phyloP scores from a whole-genome alignment of 768 basidiomycete species.

The Filobasidium floriforme region DNA sequence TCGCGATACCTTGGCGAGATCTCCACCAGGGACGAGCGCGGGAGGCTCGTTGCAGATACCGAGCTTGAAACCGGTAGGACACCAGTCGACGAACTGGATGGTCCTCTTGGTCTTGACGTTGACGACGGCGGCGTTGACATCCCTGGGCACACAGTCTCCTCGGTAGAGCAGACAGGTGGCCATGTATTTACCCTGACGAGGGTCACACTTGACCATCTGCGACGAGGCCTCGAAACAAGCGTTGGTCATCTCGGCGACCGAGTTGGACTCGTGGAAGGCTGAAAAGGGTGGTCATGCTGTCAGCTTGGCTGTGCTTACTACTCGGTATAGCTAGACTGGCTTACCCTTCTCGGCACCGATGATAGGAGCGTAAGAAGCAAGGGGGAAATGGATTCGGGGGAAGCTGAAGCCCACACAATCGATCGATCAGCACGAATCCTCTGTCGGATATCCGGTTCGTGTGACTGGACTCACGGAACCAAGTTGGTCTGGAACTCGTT shows the following conservation, averaged over 20 bases:
- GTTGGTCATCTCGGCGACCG: conserved; percentile 96
- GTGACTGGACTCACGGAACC: conserved; percentile 65
- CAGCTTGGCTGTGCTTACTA: not conserved
- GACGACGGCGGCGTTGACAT: conserved; percentile 83
- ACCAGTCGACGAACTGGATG: conserved; percentile 56
- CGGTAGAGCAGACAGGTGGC: conserved; percentile 88
- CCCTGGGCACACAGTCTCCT: conserved; percentile 95
- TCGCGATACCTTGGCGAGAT: conserved; percentile 85
- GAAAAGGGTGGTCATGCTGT: not conserved
- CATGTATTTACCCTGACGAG: conserved; percentile 97
- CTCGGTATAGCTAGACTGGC: not conserved
- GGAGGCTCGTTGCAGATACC: conserved; percentile 97
- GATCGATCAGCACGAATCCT: not conserved
- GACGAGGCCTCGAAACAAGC: conserved; percentile 94
- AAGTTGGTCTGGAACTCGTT: conserved; percentile 99
- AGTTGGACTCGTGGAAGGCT: conserved; percentile 91
- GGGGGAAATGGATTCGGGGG: conserved; percentile 97
- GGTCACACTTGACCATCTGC: conserved; percentile 96
- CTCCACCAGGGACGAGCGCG: conserved; percentile 83
- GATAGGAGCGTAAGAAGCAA: conserved; percentile 91
- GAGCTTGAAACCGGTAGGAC: conserved; percentile 85
- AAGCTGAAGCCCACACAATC: conserved; percentile 52
- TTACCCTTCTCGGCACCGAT: conserved; percentile 71
- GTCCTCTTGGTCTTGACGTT: conserved; percentile 96
- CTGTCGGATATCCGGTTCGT: not conserved